Conservation (phyloP, 2,329 filamentous ascomycete genomes). For the Chalaropsis thielavioides region DNA sequence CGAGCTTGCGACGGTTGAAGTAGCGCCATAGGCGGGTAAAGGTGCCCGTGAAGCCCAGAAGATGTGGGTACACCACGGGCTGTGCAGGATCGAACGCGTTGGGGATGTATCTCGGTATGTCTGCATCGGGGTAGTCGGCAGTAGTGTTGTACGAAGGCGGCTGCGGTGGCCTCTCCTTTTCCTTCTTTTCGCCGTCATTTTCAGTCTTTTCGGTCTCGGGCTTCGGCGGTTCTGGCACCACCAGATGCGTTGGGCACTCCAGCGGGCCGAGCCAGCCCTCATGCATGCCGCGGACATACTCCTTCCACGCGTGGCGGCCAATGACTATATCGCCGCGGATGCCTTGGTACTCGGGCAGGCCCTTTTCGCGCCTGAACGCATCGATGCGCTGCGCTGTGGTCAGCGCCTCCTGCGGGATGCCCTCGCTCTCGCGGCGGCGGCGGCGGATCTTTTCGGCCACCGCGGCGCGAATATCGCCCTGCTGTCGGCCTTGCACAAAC, state of each 20-base stretch:
- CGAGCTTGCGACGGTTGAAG: constrained; percentile 69
- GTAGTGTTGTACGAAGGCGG: constrained; percentile 61
- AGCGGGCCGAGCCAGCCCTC: constrained; percentile 92
- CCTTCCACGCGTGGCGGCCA: constrained; percentile 90
- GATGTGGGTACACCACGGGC: constrained; percentile 67
- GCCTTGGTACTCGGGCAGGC: constrained; percentile 57
- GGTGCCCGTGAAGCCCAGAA: constrained; percentile 85
- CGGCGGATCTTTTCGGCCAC: constrained; percentile 77
- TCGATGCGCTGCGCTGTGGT: constrained; percentile 43
- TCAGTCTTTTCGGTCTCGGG: constrained; percentile 21
- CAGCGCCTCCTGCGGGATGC: constrained; percentile 34
- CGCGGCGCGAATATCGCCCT: constrained; percentile 82
- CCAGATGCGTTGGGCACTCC: constrained; percentile 39
- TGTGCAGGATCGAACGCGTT: constrained; percentile 56
- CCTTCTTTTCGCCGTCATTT: constrained; percentile 33
- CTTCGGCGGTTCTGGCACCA: constrained; percentile 21
- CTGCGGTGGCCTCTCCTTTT: constrained; percentile 45
- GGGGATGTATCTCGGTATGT: constrained; percentile 52
- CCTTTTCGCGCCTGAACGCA: constrained; percentile 48
- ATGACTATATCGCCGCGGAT: constrained; percentile 74
- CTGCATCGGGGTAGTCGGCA: constrained; percentile 52
- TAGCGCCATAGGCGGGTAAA: constrained; percentile 76
- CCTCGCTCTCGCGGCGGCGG: constrained; percentile 44
- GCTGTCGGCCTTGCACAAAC: constrained; percentile 77
- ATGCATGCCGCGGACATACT: constrained; percentile 83